Conservation (phyloP, 495 filamentous ascomycete species). For the Bathelium albidoporum region DNA sequence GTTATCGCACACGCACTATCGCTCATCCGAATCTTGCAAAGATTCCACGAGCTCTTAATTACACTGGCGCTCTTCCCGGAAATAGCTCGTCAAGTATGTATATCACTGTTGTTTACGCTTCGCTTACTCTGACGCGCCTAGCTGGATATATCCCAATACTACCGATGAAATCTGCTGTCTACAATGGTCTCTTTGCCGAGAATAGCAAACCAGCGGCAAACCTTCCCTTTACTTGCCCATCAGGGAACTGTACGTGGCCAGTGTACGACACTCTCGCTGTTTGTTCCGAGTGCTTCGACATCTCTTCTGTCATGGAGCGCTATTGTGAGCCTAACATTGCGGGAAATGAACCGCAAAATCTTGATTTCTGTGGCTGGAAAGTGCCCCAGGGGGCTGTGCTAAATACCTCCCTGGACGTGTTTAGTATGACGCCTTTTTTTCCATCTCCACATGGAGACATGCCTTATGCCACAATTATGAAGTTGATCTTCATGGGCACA, state of each 20-base stretch:
- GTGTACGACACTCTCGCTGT: slow-evolving; percentile 24
- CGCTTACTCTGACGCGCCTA: neutral
- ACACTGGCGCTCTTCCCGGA: neutral
- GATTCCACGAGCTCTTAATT: slow-evolving; percentile 1
- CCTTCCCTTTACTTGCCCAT: slow-evolving; percentile 20
- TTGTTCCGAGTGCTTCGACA: slow-evolving; percentile 24
- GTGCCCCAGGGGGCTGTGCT: slow-evolving; percentile 4
- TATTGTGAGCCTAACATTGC: slow-evolving; percentile 14
- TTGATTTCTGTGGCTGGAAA: slow-evolving; percentile 3
- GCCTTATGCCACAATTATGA: slow-evolving; percentile 24
- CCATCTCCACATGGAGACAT: slow-evolving; percentile 14
- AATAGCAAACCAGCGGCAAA: slow-evolving; percentile 17
- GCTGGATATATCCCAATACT: slow-evolving; percentile 25
- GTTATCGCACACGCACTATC: neutral
- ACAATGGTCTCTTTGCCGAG: slow-evolving; percentile 27
- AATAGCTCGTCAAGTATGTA: neutral
- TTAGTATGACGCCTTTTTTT: slow-evolving; percentile 11
- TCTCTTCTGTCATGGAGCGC: slow-evolving; percentile 18
- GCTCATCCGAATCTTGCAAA: neutral
- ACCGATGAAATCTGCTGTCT: slow-evolving; percentile 28
- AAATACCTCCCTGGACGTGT: slow-evolving; percentile 2
- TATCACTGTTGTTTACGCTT: neutral
- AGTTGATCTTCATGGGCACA: slow-evolving; percentile 14
- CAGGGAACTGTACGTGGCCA: slow-evolving; percentile 26
- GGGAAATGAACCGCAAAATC: neutral